A percentile compares a stretch with the other conserved stretches of the same genome.
phyloP scores from a whole-genome alignment of 371 early-diverging fungal genomes.

The Mortierella sp. region DNA sequence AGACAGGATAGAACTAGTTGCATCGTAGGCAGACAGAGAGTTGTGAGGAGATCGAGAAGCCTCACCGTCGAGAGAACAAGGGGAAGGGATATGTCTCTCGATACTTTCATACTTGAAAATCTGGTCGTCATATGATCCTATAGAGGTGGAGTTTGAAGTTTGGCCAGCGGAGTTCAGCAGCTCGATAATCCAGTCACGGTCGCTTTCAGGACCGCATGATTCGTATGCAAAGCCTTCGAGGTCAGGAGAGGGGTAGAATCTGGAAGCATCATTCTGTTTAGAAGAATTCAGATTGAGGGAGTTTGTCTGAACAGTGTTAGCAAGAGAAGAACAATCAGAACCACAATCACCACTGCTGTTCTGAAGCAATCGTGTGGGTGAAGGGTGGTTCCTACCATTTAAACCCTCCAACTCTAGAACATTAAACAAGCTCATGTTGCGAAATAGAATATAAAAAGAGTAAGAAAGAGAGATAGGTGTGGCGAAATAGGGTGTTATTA shows the following conservation, averaged over 20 bases:
- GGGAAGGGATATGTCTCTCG: background rate
- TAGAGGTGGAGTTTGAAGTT: background rate
- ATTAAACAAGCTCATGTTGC: background rate
- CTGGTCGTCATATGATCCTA: no score
- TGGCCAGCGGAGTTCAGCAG: background rate
- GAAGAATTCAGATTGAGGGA: background rate
- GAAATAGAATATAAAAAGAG: background rate
- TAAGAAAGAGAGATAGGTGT: no score
- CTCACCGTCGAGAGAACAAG: background rate
- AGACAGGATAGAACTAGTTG: background rate
- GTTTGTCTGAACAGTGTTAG: background rate
- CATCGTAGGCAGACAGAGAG: background rate
- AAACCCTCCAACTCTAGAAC: constrained; percentile 3
- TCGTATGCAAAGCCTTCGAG: background rate
- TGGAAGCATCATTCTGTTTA: background rate
- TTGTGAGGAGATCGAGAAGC: background rate
- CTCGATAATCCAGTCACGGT: background rate
- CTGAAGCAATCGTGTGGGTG: background rate
- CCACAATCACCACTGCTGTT: constrained; percentile 3
- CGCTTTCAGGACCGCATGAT: background rate
- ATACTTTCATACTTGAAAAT: no score
- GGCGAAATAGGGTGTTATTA: no score
- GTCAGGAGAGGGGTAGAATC: constrained; percentile 1
- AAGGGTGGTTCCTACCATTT: constrained; percentile 12
- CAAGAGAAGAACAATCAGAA: constrained; percentile 6